These are phyloP conservation scores for Candida piceae DNA, from an alignment of 805 yeast species.

Conservation along the genomic window DNA sequence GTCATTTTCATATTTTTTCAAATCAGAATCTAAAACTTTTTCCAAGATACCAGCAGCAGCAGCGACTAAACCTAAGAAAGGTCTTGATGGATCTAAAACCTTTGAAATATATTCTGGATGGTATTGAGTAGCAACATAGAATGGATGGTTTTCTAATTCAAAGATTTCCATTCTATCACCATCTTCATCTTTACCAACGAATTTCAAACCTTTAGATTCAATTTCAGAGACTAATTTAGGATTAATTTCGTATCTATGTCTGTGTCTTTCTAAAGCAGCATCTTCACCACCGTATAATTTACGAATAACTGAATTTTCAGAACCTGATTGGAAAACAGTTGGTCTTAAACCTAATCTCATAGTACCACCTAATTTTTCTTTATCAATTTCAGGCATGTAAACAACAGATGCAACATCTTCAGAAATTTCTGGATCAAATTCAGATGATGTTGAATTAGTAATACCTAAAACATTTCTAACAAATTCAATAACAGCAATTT, in stretches of 20 bases:
- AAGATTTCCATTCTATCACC: constrained; percentile 91
- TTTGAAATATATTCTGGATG: constrained; percentile 98
- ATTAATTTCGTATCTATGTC: constrained; percentile 97
- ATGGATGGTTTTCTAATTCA: constrained; percentile 84
- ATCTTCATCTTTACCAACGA: constrained; percentile 90
- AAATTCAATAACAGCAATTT: constrained; percentile 92
- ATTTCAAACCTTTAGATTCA: constrained; percentile 75
- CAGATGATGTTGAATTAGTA: constrained; percentile 70
- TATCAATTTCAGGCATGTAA: constrained; percentile 98
- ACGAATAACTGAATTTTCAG: constrained; percentile 60
- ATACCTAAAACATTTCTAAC: constrained; percentile 74
- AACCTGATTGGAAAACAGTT: constrained; percentile 67
- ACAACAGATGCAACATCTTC: constrained; percentile 74
- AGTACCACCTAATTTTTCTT: constrained; percentile 94
- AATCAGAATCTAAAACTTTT: constrained; percentile 45
- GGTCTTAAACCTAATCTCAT: constrained; percentile 97
- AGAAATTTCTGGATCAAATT: constrained; percentile 61
- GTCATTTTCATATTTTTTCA: constrained; percentile 27
- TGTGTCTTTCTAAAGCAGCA: constrained; percentile 85
- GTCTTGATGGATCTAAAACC: constrained; percentile 94
- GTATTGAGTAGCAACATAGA: constrained; percentile 92
- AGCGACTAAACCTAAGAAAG: constrained; percentile 93
- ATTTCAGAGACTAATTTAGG: constrained; percentile 70
- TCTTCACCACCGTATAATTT: constrained; percentile 70
- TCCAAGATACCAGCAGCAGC: constrained; percentile 85